A percentile compares a stretch with the other conserved stretches of the same genome.
These are phyloP conservation scores for Pseudogymnoascus sp. DNA, from an alignment of 2,329 filamentous ascomycete genomes.

Conservation along the genomic window DNA sequence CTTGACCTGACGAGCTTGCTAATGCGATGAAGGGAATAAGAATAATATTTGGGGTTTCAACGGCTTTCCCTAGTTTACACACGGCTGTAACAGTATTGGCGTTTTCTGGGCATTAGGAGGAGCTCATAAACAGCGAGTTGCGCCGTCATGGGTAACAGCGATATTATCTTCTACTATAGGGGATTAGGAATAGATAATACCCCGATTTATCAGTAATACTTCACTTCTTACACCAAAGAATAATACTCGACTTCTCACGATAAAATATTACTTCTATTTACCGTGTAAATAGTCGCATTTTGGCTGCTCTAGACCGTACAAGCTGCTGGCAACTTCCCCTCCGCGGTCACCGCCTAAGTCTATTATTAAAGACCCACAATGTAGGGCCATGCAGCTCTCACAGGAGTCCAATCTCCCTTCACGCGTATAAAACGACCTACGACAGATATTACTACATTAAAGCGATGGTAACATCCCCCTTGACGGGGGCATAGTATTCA, in stretches of 20 bases:
- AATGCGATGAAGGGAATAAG: background rate
- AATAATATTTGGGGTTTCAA: background rate
- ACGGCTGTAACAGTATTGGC: background rate
- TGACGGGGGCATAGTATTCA: background rate
- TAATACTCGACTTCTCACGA: background rate
- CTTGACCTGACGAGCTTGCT: background rate
- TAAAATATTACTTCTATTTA: background rate
- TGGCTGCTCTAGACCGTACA: background rate
- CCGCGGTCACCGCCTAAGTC: too few species aligned
- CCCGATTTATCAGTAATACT: background rate
- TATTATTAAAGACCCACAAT: too few species aligned
- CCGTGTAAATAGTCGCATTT: background rate
- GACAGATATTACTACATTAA: too few species aligned
- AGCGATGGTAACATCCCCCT: too few species aligned
- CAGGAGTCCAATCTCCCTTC: too few species aligned
- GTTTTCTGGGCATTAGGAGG: background rate
- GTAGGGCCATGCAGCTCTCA: too few species aligned
- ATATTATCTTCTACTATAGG: background rate
- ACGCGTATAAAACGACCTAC: too few species aligned
- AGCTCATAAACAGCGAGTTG: background rate
- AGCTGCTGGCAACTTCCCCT: background rate
- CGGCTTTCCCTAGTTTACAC: background rate
- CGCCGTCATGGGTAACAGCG: background rate
- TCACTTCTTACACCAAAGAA: background rate
- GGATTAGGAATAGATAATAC: background rate